Conservation (phyloP, 371 early-diverging fungal species). For the Rozella allomycis region DNA sequence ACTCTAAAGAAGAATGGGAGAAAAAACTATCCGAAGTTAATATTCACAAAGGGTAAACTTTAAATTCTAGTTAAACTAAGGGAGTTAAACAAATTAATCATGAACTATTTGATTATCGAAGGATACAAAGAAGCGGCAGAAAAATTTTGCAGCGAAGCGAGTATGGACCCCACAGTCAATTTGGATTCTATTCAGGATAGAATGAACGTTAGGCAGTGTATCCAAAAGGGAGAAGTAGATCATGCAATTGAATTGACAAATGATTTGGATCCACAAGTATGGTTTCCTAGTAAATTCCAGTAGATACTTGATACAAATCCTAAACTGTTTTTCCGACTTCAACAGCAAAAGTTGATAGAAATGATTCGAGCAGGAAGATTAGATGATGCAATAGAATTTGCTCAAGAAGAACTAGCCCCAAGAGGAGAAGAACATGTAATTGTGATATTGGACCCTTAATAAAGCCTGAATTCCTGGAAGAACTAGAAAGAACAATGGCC, state of each 20-base stretch:
- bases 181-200: constrained; percentile 73
- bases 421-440: constrained; percentile 74
- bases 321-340: constrained; percentile 74
- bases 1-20: constrained; percentile 38
- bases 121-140: constrained; percentile 95
- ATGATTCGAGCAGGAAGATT: constrained; percentile 55
- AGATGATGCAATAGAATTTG: constrained; percentile 71
- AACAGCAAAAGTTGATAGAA: constrained; percentile 87
- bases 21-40: constrained; percentile 29
- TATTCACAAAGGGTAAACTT: constrained; percentile 37
- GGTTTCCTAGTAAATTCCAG: constrained; percentile 1
- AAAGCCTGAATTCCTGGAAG: constrained; percentile 72
- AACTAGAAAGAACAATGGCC: constrained; percentile 85
- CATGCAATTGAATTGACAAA: constrained; percentile 85
- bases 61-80: constrained; percentile 11
- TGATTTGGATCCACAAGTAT: constrained; percentile 85
- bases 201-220: constrained; percentile 73
- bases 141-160: constrained; percentile 67
- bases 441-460: background rate
- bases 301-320: constrained; percentile 86
- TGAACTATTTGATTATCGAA: constrained; percentile 93
- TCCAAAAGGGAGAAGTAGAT: constrained; percentile 69
- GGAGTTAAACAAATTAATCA: constrained; percentile 76
- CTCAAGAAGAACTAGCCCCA: constrained; percentile 87
- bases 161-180: constrained; percentile 49